Conservation (phyloP, 345 rosid species). For the Psidium friedrichsthalianum region DNA sequence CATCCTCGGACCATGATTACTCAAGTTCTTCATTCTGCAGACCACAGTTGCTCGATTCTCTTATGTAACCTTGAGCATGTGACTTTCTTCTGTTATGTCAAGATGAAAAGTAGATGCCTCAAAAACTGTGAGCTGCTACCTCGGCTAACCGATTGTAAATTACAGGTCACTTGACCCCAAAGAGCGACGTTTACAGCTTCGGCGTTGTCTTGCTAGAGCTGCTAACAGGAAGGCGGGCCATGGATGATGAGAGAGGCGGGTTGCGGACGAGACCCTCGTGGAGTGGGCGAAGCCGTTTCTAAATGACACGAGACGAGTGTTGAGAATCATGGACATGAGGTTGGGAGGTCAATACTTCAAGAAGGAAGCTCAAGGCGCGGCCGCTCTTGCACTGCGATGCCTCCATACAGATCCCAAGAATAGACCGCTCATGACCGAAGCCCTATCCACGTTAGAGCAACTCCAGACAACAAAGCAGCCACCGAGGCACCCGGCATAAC, state of each 20-base stretch:
- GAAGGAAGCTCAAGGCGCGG: slow-evolving; percentile 65
- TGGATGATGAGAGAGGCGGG: slow-evolving; percentile 42
- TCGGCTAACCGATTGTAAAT: not conserved
- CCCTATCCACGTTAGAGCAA: slow-evolving; percentile 36
- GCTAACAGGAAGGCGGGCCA: slow-evolving; percentile 53
- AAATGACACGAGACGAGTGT: slow-evolving; percentile 41
- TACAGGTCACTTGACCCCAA: slow-evolving; percentile 83
- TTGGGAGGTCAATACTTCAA: slow-evolving; percentile 81
- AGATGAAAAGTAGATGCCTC: not conserved
- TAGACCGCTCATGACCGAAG: slow-evolving; percentile 56
- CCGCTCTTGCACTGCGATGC: slow-evolving; percentile 67
- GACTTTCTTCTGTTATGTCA: not conserved
- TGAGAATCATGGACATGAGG: slow-evolving; percentile 80
- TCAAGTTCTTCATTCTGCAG: not conserved
- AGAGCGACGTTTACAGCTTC: slow-evolving; percentile 84
- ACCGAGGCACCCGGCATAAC: slow-evolving; percentile 6
- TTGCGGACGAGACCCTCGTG: slow-evolving; percentile 52
- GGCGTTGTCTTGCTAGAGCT: slow-evolving; percentile 78
- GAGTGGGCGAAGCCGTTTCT: slow-evolving; percentile 84
- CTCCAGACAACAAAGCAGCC: slow-evolving; percentile 13
- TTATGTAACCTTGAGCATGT: not conserved
- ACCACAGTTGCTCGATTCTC: not conserved
- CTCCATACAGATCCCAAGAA: slow-evolving; percentile 44
- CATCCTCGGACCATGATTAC: not conserved
- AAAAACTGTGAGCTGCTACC: not conserved